These are phyloP conservation scores for Porphyrellus cyaneotinctus DNA, from an alignment of 768 basidiomycete species.

Conservation along the genomic window DNA sequence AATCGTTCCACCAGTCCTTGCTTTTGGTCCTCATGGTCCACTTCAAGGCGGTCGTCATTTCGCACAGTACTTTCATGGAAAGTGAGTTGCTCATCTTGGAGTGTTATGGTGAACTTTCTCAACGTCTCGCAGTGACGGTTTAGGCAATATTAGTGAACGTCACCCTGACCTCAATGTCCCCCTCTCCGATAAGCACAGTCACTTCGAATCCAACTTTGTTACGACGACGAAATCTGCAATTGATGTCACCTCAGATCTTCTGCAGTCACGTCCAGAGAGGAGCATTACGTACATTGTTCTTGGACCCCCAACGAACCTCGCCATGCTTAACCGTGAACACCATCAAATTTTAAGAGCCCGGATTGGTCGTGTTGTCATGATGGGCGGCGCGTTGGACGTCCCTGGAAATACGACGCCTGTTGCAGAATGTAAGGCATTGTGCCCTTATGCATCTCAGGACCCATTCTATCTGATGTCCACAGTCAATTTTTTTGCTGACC, in stretches of 20 bases:
- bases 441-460: neutral
- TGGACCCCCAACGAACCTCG: slow-evolving; percentile 80
- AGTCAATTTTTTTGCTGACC: slow-evolving; percentile 90
- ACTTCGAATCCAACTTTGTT: slow-evolving; percentile 43
- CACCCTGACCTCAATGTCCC: slow-evolving; percentile 59
- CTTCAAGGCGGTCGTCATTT: slow-evolving; percentile 67
- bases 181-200: slow-evolving; percentile 2
- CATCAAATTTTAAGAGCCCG: slow-evolving; percentile 48
- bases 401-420: slow-evolving; percentile 81
- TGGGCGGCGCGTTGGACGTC: slow-evolving; percentile 93
- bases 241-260: slow-evolving; percentile 53
- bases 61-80: slow-evolving; percentile 85
- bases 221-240: slow-evolving; percentile 44
- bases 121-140: slow-evolving; percentile 53
- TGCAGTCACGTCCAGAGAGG: slow-evolving; percentile 46
- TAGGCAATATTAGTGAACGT: slow-evolving; percentile 53
- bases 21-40: slow-evolving; percentile 59
- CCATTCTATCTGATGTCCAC: neutral
- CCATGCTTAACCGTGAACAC: slow-evolving; percentile 55
- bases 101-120: slow-evolving; percentile 1
- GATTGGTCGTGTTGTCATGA: slow-evolving; percentile 75
- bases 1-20: slow-evolving; percentile 54
- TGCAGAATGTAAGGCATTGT: slow-evolving; percentile 67
- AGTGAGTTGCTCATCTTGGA: slow-evolving; percentile 35
- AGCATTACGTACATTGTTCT: slow-evolving; percentile 69